Conservation (phyloP, 352 stramenopile genomes). For the Thalassiosira ordinaria region DNA sequence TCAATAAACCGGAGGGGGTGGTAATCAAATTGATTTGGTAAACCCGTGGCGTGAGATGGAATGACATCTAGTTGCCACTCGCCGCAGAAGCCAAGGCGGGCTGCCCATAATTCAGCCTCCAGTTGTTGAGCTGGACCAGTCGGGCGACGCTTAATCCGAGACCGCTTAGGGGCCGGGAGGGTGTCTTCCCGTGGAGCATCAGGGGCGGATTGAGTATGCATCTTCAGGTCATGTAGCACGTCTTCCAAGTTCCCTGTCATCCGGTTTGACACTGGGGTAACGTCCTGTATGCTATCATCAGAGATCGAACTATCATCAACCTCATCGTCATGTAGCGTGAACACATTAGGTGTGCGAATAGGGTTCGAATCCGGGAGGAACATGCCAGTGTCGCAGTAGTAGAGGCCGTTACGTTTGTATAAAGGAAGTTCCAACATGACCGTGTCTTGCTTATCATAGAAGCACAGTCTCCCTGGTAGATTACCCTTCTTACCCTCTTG, state of each 20-base stretch:
- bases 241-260: too few species aligned
- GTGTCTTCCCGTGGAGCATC: too few species aligned
- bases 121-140: slow-evolving; percentile 2
- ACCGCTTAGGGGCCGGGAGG: too few species aligned
- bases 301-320: too few species aligned
- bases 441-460: background rate
- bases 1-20: slow-evolving; percentile 30
- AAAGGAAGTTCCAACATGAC: background rate
- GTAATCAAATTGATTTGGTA: slow-evolving; percentile 22
- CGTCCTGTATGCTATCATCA: too few species aligned
- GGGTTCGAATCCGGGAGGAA: too few species aligned
- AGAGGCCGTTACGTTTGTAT: background rate
- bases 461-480: background rate
- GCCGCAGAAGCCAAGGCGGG: slow-evolving; percentile 9
- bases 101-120: slow-evolving; percentile 35
- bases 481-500: background rate
- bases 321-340: too few species aligned
- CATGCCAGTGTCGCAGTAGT: too few species aligned
- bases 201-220: too few species aligned
- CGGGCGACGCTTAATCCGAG: background rate
- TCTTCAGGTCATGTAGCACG: too few species aligned
- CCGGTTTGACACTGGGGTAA: too few species aligned
- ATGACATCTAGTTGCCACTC: slow-evolving; percentile 18
- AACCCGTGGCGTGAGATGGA: background rate
- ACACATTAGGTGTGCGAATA: too few species aligned